A percentile compares a stretch with the other conserved stretches of the same genome.
These are phyloP conservation scores for Mortierella hygrophila DNA, from an alignment of 192 early-diverging fungal species.

Conservation along the genomic window DNA sequence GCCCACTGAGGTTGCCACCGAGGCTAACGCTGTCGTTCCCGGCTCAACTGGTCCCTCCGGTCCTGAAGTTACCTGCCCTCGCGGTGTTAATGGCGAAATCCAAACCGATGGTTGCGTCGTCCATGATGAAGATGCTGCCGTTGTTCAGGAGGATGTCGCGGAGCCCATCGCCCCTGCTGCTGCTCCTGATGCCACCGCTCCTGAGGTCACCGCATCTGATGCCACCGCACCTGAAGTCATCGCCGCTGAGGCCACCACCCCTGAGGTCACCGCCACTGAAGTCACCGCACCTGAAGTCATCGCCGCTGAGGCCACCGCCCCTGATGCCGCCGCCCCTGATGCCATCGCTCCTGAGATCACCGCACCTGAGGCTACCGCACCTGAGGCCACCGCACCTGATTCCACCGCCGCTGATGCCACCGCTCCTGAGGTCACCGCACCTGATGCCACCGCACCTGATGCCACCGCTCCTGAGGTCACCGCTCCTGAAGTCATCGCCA, in stretches of 20 bases:
- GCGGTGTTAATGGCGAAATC: neutral
- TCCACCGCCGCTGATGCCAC: too few species aligned
- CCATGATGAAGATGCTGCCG: neutral
- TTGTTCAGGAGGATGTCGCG: neutral
- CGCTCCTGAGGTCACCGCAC: too few species aligned
- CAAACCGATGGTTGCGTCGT: neutral
- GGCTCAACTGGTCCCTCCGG: neutral
- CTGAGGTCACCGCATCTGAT: neutral
- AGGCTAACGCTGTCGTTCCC: neutral
- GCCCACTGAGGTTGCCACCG: neutral
- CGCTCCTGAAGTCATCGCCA: neutral
- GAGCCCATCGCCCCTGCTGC: neutral
- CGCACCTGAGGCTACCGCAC: too few species aligned
- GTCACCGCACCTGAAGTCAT: too few species aligned
- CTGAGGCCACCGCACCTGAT: too few species aligned
- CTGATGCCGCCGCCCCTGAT: too few species aligned
- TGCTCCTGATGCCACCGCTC: neutral
- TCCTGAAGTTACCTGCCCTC: conserved; percentile 3
- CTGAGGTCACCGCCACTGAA: too few species aligned
- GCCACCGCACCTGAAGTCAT: too few species aligned
- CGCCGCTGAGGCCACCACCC: too few species aligned
- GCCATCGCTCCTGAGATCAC: too few species aligned
- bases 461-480: neutral
- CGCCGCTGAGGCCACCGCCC: too few species aligned
- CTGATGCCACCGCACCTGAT: too few species aligned